phyloP scores from a whole-genome alignment of 371 early-diverging fungal species.

The Mucor circinelloides region DNA sequence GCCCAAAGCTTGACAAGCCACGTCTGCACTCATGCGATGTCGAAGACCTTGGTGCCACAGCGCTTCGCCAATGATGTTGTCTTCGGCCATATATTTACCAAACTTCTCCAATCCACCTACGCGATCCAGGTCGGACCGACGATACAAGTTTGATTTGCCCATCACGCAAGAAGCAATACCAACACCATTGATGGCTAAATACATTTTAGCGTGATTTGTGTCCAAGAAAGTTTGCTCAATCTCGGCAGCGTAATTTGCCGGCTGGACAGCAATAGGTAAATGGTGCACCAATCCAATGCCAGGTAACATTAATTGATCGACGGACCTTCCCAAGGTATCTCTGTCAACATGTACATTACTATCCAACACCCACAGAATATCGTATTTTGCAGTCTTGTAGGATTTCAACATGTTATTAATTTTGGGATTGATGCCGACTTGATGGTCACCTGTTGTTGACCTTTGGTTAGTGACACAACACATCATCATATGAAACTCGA shows the following conservation, averaged over 20 bases:
- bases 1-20: slow-evolving; percentile 86
- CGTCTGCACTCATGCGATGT: slow-evolving; percentile 86
- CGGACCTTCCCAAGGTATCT: slow-evolving; percentile 78
- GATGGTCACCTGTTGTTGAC: slow-evolving; percentile 63
- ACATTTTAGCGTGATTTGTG: slow-evolving; percentile 94
- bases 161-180: slow-evolving; percentile 86
- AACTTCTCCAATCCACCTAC: slow-evolving; percentile 85
- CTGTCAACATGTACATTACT: slow-evolving; percentile 83
- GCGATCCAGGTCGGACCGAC: slow-evolving; percentile 79
- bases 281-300: slow-evolving; percentile 94
- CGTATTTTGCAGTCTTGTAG: slow-evolving; percentile 78
- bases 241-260: slow-evolving; percentile 76
- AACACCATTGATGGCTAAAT: slow-evolving; percentile 85
- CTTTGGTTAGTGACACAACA: neutral
- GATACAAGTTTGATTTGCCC: slow-evolving; percentile 93
- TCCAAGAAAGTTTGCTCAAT: slow-evolving; percentile 87
- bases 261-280: slow-evolving; percentile 76
- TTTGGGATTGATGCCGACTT: slow-evolving; percentile 90
- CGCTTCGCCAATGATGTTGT: slow-evolving; percentile 89
- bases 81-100: slow-evolving; percentile 92
- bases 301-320: slow-evolving; percentile 69
- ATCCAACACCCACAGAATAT: slow-evolving; percentile 94
- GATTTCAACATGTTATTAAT: slow-evolving; percentile 91
- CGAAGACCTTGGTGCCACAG: slow-evolving; percentile 79
- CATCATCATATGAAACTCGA: neutral